Conservation (phyloP, 176 grass and related monocot genomes). For the Pontederia paniculata region DNA sequence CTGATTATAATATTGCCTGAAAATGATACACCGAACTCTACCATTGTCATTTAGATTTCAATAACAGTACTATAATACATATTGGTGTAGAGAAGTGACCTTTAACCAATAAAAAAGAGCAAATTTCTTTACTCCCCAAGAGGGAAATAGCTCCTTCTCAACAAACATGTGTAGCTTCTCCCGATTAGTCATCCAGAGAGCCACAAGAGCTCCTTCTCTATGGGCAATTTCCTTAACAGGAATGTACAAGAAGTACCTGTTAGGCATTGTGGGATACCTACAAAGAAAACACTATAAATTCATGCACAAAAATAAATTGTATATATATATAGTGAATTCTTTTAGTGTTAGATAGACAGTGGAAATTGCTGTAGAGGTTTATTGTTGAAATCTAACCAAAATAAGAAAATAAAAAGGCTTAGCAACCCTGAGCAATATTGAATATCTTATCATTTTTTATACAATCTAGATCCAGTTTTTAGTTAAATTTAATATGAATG, state of each 20-base stretch:
- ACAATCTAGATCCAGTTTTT: no score
- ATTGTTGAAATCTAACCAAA: no score
- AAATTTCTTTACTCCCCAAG: slow-evolving; percentile 62
- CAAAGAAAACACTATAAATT: slow-evolving; percentile 1
- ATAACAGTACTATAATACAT: background rate
- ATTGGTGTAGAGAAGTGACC: slow-evolving; percentile 22
- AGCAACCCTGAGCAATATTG: no score
- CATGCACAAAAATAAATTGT: background rate
- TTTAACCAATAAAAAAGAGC: slow-evolving; percentile 78
- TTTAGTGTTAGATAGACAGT: no score
- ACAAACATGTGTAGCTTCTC: slow-evolving; percentile 67
- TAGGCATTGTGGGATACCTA: slow-evolving; percentile 92
- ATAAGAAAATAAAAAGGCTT: no score
- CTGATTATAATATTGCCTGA: background rate
- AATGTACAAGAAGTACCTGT: slow-evolving; percentile 68
- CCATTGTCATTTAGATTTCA: background rate
- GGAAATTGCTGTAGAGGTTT: no score
- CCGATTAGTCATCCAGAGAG: slow-evolving; percentile 81
- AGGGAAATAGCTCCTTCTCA: slow-evolving; percentile 63
- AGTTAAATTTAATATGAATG: no score
- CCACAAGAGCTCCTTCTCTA: slow-evolving; percentile 68
- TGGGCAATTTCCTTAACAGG: slow-evolving; percentile 88
- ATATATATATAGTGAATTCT: background rate
- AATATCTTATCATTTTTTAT: no score
- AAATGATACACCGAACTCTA: background rate